Conservation (phyloP, 768 basidiomycete species). For the Leucogyrophana mollusca region DNA sequence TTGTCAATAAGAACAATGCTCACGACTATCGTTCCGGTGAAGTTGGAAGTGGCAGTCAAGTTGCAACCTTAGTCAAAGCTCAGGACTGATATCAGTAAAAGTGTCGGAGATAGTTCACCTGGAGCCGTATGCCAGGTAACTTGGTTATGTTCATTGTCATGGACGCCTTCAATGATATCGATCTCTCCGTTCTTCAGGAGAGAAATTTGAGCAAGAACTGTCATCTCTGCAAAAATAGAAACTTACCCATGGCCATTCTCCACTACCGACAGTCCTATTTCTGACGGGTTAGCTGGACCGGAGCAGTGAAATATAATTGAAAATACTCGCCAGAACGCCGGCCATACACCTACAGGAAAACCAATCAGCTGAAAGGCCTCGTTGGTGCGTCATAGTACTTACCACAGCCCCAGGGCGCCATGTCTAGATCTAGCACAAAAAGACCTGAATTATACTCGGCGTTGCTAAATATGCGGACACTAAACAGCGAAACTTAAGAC, state of each 20-base stretch:
- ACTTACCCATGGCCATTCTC: slow-evolving; percentile 64
- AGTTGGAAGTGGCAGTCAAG: slow-evolving; percentile 51
- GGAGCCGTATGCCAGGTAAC: slow-evolving; percentile 77
- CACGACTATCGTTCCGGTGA: slow-evolving; percentile 65
- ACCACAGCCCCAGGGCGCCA: slow-evolving; percentile 91
- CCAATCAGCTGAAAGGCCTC: too few species aligned
- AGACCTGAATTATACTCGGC: slow-evolving; percentile 71
- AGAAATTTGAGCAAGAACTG: slow-evolving; percentile 7
- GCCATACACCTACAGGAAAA: slow-evolving; percentile 64
- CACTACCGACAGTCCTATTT: slow-evolving; percentile 43
- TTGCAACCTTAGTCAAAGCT: slow-evolving; percentile 46
- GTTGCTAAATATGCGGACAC: slow-evolving; percentile 75
- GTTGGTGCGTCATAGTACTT: too few species aligned
- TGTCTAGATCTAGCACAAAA: slow-evolving; percentile 80
- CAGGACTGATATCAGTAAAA: slow-evolving; percentile 4
- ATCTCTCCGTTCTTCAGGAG: slow-evolving; percentile 67
- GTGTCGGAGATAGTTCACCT: slow-evolving; percentile 35
- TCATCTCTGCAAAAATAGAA: not conserved
- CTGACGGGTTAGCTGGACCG: too few species aligned
- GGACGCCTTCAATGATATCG: slow-evolving; percentile 83
- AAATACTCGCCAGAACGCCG: slow-evolving; percentile 65
- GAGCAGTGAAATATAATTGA: too few species aligned
- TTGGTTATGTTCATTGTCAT: slow-evolving; percentile 82
- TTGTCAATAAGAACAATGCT: slow-evolving; percentile 26
- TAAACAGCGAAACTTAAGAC: slow-evolving; percentile 20